Percentiles rank a stretch among this genome's conserved stretches.
Conservation (phyloP, 176 grass and related monocot species). For the Oryza meyeriana region DNA sequence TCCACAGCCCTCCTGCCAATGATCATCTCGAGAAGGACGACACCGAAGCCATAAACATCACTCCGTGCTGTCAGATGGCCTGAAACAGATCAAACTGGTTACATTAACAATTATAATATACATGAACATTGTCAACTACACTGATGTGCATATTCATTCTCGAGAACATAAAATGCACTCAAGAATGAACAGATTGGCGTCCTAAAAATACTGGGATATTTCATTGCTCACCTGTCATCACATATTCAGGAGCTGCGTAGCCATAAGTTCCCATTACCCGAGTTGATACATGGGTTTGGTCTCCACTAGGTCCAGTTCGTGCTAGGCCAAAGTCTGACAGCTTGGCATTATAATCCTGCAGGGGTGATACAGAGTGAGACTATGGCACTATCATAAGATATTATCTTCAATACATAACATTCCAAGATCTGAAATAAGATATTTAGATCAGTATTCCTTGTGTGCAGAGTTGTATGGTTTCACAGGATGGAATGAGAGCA, state of each 20-base stretch:
- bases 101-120: slow-evolving; percentile 27
- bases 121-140: background rate
- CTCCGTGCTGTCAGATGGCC: slow-evolving; percentile 89
- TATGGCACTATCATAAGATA: background rate
- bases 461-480: slow-evolving; percentile 10
- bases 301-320: slow-evolving; percentile 91
- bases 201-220: background rate
- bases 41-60: slow-evolving; percentile 94
- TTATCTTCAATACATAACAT: slow-evolving; percentile 13
- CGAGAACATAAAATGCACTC: slow-evolving; percentile 2
- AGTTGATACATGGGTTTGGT: slow-evolving; percentile 95
- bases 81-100: slow-evolving; percentile 26
- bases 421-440: slow-evolving; percentile 19
- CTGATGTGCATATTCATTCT: background rate
- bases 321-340: slow-evolving; percentile 98
- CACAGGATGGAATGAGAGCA: background rate
- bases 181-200: background rate
- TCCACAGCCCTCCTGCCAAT: slow-evolving; percentile 88
- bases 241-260: slow-evolving; percentile 97
- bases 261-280: slow-evolving; percentile 93
- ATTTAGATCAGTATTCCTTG: background rate
- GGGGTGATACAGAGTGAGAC: slow-evolving; percentile 12
- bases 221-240: slow-evolving; percentile 77
- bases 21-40: slow-evolving; percentile 89
- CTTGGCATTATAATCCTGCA: slow-evolving; percentile 96